Evolutionary conservation across 2,329 filamentous ascomycete genomes (phyloP), one percentile per base, ranked within the genome.

Genomic region (Arthrobotrys pseudoclavata): DNA sequence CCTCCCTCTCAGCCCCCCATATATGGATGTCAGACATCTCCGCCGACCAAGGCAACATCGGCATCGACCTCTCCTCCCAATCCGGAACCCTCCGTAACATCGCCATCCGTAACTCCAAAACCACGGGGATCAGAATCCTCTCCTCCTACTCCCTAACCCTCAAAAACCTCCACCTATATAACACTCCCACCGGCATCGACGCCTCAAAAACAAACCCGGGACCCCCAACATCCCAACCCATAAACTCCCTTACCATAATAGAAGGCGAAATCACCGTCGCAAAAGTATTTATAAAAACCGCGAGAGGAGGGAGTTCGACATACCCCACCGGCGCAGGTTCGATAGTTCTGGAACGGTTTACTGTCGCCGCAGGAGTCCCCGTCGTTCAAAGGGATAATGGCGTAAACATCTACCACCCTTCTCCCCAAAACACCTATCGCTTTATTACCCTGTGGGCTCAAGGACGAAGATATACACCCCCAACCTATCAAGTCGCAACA

Each of bases 261-360:
- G 67, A 69, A 26, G 45, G 53, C 15, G 53, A 61, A 20, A 50
- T 55, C 13, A 47, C 29, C 15, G 13, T 31, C 13, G 20, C 20
- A 15, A 34, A 24, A 12, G 67, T 69, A 0, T 37, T 62, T 10
- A 48, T 69, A 40, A 61, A 34, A 40, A 69, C 67, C 12, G 53
- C 67, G 15, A 69, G 67, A 52, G 67, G 67, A 12, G 67, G 67
- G 2, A 69, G 67, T 20, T 61, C 52, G 12, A 45, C 13, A 13
- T 61, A 61, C 60, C 67, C 67, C 22, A 62, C 40, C 26, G 67
- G 67, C 55, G 67, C 67, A 7, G 67, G 67, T 24, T 34, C 67
- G 5, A 57, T 47, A 15, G 67, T 69, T 12, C 15, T 69, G 10
- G 67, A 69, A 31, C 40, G 50, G 0, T 24, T 69, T 13, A 26